These are phyloP conservation scores for Fusarium sp. DNA, from an alignment of 2,329 filamentous ascomycete genomes.

Conservation along the genomic window DNA sequence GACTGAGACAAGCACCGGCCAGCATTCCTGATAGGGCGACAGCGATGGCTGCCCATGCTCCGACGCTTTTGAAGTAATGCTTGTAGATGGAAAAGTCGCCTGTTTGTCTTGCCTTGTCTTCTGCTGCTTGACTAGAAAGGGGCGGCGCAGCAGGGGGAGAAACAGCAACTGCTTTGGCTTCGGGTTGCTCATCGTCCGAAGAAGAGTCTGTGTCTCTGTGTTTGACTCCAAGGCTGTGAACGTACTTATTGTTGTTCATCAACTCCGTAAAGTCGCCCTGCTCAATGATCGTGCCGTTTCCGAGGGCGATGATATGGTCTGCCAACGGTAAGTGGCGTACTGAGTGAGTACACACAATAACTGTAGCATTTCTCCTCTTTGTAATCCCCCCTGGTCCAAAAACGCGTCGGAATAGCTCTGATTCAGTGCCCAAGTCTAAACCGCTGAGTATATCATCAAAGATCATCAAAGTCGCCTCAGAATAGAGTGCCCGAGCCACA, in stretches of 20 bases:
- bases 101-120: conserved; percentile 46
- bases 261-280: conserved; percentile 51
- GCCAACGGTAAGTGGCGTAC: conserved; percentile 50
- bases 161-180: neutral
- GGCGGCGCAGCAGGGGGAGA: neutral
- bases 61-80: conserved; percentile 51
- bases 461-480: conserved; percentile 54
- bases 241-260: conserved; percentile 52
- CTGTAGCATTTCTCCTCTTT: conserved; percentile 53
- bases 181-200: neutral
- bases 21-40: conserved; percentile 41
- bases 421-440: conserved; percentile 59
- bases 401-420: conserved; percentile 57
- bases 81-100: conserved; percentile 52
- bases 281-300: conserved; percentile 56
- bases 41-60: conserved; percentile 20
- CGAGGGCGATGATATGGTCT: conserved; percentile 62
- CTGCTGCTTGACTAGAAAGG: conserved; percentile 3
- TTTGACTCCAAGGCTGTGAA: conserved; percentile 53
- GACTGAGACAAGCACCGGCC: conserved; percentile 46
- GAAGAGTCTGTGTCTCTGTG: conserved; percentile 14
- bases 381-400: conserved; percentile 57
- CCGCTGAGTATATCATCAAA: conserved; percentile 61
- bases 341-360: conserved; percentile 55
- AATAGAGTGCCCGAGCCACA: conserved; percentile 61